phyloP scores from a whole-genome alignment of 2,329 filamentous ascomycete species.

The Cryphonectria japonica region DNA sequence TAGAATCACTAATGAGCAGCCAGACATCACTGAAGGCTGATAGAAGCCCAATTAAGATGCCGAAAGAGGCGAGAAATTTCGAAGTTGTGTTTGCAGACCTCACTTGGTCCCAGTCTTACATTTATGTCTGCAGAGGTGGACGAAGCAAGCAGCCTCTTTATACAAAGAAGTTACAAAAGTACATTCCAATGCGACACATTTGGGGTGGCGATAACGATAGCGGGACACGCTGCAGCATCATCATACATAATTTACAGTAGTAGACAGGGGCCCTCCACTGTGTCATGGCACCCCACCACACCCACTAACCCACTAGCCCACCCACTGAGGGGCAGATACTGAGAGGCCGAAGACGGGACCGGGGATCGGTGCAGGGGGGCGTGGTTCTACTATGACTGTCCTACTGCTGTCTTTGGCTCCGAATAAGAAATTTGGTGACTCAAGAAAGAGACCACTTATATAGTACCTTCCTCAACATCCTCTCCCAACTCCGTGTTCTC shows the following conservation, averaged over 20 bases:
- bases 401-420: constrained; percentile 5
- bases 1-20: too few relatives aligned
- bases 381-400: background rate
- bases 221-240: background rate
- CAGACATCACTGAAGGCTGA: too few relatives aligned
- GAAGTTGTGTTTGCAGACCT: too few relatives aligned
- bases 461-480: background rate
- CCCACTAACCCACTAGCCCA: background rate
- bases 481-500: constrained; percentile 9
- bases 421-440: constrained; percentile 29
- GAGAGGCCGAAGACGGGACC: constrained; percentile 12
- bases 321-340: constrained; percentile 14
- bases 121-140: too few relatives aligned
- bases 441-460: constrained; percentile 13
- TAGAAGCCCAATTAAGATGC: too few relatives aligned
- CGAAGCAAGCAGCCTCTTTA: too few relatives aligned
- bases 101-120: too few relatives aligned
- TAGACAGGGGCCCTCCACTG: background rate
- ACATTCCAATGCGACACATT: too few relatives aligned
- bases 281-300: constrained; percentile 1
- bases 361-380: constrained; percentile 5
- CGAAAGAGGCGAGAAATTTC: too few relatives aligned
- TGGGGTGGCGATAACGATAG: background rate
- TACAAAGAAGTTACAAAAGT: too few relatives aligned
- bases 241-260: background rate